Base-by-base conservation (phyloP, 1,139 yeast species). In the Blastobotrys apis region DNA sequence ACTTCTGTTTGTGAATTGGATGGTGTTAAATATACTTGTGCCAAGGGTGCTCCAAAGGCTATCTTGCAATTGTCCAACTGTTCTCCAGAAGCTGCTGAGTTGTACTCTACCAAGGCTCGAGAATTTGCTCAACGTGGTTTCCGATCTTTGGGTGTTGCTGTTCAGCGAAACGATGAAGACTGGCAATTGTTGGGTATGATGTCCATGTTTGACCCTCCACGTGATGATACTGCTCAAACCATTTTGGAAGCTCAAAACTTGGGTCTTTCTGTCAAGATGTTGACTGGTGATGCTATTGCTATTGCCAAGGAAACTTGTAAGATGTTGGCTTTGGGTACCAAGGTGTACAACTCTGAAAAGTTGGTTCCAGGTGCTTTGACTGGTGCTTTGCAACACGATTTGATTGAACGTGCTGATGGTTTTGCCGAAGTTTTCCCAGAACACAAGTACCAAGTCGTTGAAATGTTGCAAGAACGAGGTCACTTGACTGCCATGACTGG, bases 171-270 rank as follows among this genome's bases (percentile, higher is more conserved):
- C 74, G 95, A 87, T 72, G 95, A 94, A 69, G 95, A 86, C 82
- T 87, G 96, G 96, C 95, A 87, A 77, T 84, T 87, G 64, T 78
- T 87, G 66, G 96, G 96, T 75, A 90, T 87, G 76, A 86, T 87
- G 94, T 95, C 96, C 71, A 86, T 95, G 80, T 86, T 87, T 92
- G 96, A 87, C 73, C 96, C 96, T 66, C 96, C 96, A 74, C 85
- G 96, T 81, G 95, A 86, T 70, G 96, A 87, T 71, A 87, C 96
- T 79, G 96, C 95, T 68, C 84, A 82, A 68, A 87, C 96, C 71
- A 94, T 87, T 70, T 72, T 78, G 72, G 96, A 87, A 77, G 96
- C 96, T 65, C 84, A 86, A 78, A 72, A 77, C 63, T 80, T 87
- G 66, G 96, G 96, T 84, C 80, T 87, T 68, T 82, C 94, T 74